phyloP scores from a whole-genome alignment of 2,329 filamentous ascomycete species.

The Penicillium hesseltinei region DNA sequence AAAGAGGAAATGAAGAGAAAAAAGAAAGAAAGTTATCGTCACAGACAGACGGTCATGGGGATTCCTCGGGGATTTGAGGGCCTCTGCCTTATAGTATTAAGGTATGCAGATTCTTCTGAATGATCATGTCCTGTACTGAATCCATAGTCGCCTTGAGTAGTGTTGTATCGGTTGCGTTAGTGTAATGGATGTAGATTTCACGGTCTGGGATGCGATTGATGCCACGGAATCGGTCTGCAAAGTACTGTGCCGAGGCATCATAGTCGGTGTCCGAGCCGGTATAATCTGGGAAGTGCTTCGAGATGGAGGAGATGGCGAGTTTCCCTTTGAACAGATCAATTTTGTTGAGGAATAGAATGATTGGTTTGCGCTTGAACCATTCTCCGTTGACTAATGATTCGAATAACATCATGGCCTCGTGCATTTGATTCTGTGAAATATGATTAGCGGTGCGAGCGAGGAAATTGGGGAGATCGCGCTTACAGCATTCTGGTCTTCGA shows the following conservation, averaged over 20 bases:
- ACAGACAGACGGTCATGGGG: constrained; percentile 21
- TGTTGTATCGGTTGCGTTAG: constrained; percentile 65
- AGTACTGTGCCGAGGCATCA: constrained; percentile 75
- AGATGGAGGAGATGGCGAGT: constrained; percentile 67
- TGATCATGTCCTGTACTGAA: constrained; percentile 84
- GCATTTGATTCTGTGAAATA: constrained; percentile 74
- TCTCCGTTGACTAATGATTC: constrained; percentile 82
- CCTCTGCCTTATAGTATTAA: constrained; percentile 60
- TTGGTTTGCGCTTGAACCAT: constrained; percentile 78
- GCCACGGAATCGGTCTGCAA: constrained; percentile 75
- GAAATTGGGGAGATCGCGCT: constrained; percentile 39
- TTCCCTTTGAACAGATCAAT: constrained; percentile 83
- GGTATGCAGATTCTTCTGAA: constrained; percentile 77
- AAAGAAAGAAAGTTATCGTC: constrained; percentile 20
- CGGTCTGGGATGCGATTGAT: constrained; percentile 64
- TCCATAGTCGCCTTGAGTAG: constrained; percentile 82
- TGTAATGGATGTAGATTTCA: constrained; percentile 60
- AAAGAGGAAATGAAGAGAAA: constrained; percentile 16
- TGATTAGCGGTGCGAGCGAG: constrained; percentile 8
- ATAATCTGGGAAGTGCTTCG: constrained; percentile 76
- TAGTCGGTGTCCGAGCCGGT: constrained; percentile 68
- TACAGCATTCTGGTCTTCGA: constrained; percentile 95
- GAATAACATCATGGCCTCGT: constrained; percentile 82
- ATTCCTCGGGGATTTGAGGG: constrained; percentile 15
- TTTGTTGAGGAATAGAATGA: constrained; percentile 85